Evolutionary conservation across 2,329 filamentous ascomycete genomes (phyloP).

Genomic region (Dothistroma septosporum): DNA sequence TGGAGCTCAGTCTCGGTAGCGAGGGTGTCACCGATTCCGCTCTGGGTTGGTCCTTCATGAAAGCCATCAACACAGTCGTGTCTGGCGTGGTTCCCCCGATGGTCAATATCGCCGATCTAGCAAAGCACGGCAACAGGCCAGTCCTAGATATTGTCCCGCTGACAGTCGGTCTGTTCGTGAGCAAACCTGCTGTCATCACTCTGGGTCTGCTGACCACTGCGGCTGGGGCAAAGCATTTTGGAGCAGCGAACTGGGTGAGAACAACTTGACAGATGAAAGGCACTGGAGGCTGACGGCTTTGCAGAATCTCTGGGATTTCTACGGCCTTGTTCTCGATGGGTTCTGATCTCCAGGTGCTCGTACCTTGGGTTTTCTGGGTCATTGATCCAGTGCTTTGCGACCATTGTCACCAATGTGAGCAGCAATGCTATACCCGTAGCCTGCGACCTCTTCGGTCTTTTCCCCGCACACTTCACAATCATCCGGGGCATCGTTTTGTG

Average conservation of each 20-base stretch:
- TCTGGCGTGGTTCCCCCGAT: constrained; percentile 28
- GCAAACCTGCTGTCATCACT: constrained; percentile 40
- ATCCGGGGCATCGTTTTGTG: constrained; percentile 42
- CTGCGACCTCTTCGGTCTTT: constrained; percentile 41
- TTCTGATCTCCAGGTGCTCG: constrained; percentile 39
- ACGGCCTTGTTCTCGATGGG: constrained; percentile 38
- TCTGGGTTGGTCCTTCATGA: constrained; percentile 39
- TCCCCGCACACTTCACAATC: constrained; percentile 44
- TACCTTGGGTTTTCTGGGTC: constrained; percentile 39
- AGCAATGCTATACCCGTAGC: constrained; percentile 43
- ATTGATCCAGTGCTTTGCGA: constrained; percentile 37
- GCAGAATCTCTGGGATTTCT: constrained; percentile 44
- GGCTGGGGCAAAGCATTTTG: constrained; percentile 33
- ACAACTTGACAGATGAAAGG: not conserved
- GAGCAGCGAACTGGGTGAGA: constrained; percentile 39
- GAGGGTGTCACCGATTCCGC: constrained; percentile 19
- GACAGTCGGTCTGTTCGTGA: constrained; percentile 37
- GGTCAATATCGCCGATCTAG: constrained; percentile 43
- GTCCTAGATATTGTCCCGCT: constrained; percentile 30
- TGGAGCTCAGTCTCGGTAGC: constrained; percentile 15
- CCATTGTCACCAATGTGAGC: constrained; percentile 43
- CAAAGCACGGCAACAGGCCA: constrained; percentile 38
- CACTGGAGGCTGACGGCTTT: not conserved
- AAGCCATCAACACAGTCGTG: constrained; percentile 42
- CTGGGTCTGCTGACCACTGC: constrained; percentile 41